phyloP scores from a whole-genome alignment of 2,329 filamentous ascomycete species.

The Neofusicoccum sp. region DNA sequence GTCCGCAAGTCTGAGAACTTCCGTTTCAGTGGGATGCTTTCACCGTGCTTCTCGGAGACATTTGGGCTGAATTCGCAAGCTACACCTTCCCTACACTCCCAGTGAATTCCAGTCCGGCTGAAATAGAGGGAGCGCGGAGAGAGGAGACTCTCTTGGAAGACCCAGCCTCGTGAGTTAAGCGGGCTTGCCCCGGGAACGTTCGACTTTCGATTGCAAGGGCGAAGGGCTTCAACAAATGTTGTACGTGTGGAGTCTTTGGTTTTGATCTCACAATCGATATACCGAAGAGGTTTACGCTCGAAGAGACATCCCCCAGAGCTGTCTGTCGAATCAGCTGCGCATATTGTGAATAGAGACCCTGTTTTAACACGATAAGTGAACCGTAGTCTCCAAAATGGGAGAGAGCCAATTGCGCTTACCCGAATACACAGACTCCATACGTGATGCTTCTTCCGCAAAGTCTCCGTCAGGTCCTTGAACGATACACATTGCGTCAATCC shows the following conservation, averaged over 20 bases:
- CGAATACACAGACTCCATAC: slow-evolving; percentile 37
- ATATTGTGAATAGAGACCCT: not conserved
- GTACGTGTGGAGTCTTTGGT: not conserved
- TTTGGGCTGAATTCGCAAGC: slow-evolving; percentile 5
- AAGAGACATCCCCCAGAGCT: not conserved
- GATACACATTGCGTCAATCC: slow-evolving; percentile 37
- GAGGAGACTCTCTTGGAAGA: slow-evolving; percentile 7
- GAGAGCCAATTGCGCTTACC: no score
- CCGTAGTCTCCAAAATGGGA: no score
- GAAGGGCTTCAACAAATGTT: not conserved
- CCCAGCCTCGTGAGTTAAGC: slow-evolving; percentile 9
- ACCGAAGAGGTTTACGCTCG: not conserved
- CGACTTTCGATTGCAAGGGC: not conserved
- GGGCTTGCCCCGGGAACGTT: not conserved
- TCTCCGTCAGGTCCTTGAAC: slow-evolving; percentile 34
- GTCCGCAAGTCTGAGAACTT: not conserved
- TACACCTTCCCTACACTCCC: slow-evolving; percentile 3
- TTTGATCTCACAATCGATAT: not conserved
- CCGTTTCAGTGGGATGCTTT: not conserved
- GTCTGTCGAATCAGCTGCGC: not conserved
- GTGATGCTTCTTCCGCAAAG: slow-evolving; percentile 34
- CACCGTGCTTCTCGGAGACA: not conserved
- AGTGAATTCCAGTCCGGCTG: not conserved
- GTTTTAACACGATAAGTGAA: no score
- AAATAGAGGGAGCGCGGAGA: slow-evolving; percentile 13